Evolutionary conservation across 139 green algal species (phyloP).

Genomic region (Chlamydomonas sphaeroides): DNA sequence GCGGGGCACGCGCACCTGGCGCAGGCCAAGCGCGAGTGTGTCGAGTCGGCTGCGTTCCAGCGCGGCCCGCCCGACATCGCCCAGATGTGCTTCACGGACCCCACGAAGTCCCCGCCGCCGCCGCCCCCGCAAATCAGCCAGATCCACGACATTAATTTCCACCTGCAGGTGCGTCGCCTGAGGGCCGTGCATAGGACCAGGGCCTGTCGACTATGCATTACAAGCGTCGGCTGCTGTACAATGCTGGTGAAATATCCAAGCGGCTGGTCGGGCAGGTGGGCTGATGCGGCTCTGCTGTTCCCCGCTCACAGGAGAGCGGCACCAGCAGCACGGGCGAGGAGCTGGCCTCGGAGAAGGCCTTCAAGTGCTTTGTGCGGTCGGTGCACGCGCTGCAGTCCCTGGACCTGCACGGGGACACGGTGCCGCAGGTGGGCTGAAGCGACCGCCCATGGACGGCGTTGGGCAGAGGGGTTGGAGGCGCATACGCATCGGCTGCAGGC

Average conservation of each 20-base stretch:
- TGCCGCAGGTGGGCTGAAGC: constrained; percentile 27
- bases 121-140: constrained; percentile 22
- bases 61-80: constrained; percentile 10
- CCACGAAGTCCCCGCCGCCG: background rate
- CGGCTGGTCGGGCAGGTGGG: no score
- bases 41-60: constrained; percentile 6
- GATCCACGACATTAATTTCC: constrained; percentile 44
- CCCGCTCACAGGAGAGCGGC: constrained; percentile 22
- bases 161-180: constrained; percentile 11
- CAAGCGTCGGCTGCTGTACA: no score
- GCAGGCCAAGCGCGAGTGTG: constrained; percentile 46
- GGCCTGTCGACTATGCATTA: no score
- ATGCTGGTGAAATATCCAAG: no score
- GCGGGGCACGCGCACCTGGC: constrained; percentile 53
- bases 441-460: no score
- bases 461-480: no score
- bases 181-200: no score
- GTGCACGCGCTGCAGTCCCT: constrained; percentile 70
- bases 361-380: constrained; percentile 70
- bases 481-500: no score
- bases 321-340: constrained; percentile 42
- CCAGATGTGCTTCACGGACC: constrained; percentile 25
- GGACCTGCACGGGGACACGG: constrained; percentile 52
- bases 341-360: constrained; percentile 61
- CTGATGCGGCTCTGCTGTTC: no score